Percentiles rank a stretch among this genome's conserved stretches.
Conservation (phyloP, 495 filamentous ascomycete genomes). For the Bacidia gigantensis region DNA sequence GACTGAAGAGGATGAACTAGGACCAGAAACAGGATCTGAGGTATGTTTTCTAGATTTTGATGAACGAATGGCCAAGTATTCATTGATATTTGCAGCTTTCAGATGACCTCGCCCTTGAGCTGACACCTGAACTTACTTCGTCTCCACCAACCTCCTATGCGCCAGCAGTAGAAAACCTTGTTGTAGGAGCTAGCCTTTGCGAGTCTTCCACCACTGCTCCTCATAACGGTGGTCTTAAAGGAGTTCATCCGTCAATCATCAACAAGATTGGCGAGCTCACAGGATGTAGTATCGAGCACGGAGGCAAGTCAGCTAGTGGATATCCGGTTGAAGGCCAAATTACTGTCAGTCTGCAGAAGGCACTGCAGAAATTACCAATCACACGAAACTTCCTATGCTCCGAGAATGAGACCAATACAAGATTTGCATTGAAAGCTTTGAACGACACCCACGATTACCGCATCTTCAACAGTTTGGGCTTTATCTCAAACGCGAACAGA, state of each 20-base stretch:
- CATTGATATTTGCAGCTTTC: background rate
- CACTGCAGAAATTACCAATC: too few species aligned
- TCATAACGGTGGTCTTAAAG: background rate
- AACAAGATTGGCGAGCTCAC: background rate
- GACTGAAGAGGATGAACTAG: too few species aligned
- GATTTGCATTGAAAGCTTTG: background rate
- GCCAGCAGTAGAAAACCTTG: background rate
- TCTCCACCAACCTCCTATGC: background rate
- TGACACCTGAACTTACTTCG: background rate
- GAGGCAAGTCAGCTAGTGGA: background rate
- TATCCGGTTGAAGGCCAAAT: background rate
- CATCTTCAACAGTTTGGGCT: background rate
- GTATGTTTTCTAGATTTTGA: too few species aligned
- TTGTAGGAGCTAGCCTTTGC: too few species aligned
- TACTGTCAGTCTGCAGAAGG: too few species aligned
- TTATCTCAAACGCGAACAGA: background rate
- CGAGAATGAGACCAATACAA: background rate
- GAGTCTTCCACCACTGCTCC: background rate
- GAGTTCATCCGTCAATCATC: background rate
- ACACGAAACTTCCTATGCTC: background rate
- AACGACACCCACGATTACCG: background rate
- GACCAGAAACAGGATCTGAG: too few species aligned
- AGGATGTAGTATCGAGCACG: background rate
- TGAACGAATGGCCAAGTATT: too few species aligned
- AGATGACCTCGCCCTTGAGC: background rate